A percentile compares a stretch with the other conserved stretches of the same genome.
Conservation (phyloP, 2,329 filamentous ascomycete species). For the Colletotrichum gloeosporioides region DNA sequence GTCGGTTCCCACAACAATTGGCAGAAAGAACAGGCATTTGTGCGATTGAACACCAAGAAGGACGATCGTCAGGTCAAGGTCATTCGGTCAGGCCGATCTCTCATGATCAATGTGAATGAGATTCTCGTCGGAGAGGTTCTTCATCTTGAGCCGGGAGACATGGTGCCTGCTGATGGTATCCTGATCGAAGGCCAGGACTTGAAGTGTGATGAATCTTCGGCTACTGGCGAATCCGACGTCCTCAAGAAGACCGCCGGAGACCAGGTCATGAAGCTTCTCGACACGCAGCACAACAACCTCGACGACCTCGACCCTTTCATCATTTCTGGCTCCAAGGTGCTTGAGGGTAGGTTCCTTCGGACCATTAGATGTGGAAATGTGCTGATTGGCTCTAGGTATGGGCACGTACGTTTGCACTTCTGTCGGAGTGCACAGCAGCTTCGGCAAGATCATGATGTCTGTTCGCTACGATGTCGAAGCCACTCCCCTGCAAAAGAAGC, state of each 20-base stretch:
- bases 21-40: slow-evolving; percentile 72
- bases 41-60: slow-evolving; percentile 66
- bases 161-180: slow-evolving; percentile 74
- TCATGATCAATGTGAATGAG: slow-evolving; percentile 70
- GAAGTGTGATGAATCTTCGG: slow-evolving; percentile 75
- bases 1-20: slow-evolving; percentile 71
- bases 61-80: slow-evolving; percentile 70
- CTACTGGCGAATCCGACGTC: slow-evolving; percentile 76
- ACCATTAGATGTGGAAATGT: not conserved
- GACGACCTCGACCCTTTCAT: slow-evolving; percentile 70
- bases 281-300: slow-evolving; percentile 51
- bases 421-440: slow-evolving; percentile 58
- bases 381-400: slow-evolving; percentile 25
- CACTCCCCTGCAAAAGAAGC: slow-evolving; percentile 61
- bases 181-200: slow-evolving; percentile 61
- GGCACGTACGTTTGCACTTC: slow-evolving; percentile 61
- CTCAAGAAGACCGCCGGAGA: slow-evolving; percentile 70
- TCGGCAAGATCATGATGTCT: slow-evolving; percentile 62
- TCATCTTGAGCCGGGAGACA: slow-evolving; percentile 71
- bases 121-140: slow-evolving; percentile 74
- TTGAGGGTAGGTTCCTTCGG: slow-evolving; percentile 42
- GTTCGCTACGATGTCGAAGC: slow-evolving; percentile 55
- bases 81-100: slow-evolving; percentile 68
- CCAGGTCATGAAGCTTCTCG: slow-evolving; percentile 52
- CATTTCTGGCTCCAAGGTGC: slow-evolving; percentile 60